Evolutionary conservation across 2,329 filamentous ascomycete species (phyloP), one percentile per base, ranked within the genome.

Genomic region (Ampelomyces quisqualis): DNA sequence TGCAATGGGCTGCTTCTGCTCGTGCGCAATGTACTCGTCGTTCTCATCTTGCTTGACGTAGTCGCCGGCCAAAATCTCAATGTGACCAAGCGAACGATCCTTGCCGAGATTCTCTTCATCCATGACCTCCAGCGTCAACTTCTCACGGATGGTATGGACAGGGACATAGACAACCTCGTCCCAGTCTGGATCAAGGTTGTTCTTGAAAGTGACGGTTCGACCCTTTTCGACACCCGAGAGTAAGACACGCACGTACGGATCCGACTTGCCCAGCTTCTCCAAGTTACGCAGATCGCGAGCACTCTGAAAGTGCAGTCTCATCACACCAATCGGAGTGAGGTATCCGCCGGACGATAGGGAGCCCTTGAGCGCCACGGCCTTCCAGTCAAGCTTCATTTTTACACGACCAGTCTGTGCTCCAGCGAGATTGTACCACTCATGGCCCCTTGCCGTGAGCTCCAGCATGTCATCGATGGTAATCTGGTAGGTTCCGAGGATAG

Each of bases 151-250:
- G 5, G 85, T 90, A 66, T 96, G 91, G 42, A 98, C 80, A 1
- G 94, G 91, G 1, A 98, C 79, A 62, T 98, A 98, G 15, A 96
- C 79, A 17, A 98, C 84, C 70, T 98, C 93, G 60, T 98, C 90
- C 84, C 88, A 98, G 38, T 93, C 86, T 2, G 93, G 93, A 64
- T 95, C 89, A 43, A 98, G 81, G 48, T 96, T 94, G 71, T 95
- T 98, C 65, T 89, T 84, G 75, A 93, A 95, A 0, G 91, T 97
- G 35, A 98, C 93, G 2, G 93, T 97, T 43, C 90, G 83, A 7
- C 81, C 90, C 68, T 91, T 95, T 64, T 93, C 86, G 41, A 97
- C 83, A 31, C 93, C 91, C 33, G 90, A 95, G 6, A 96, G 78
- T 38, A 96, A 70, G 1, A 97, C 86, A 28, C 91, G 85, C 15